Evolutionary conservation across 345 rosid genomes (phyloP).

Genomic region (Eucalyptus viminalis): DNA sequence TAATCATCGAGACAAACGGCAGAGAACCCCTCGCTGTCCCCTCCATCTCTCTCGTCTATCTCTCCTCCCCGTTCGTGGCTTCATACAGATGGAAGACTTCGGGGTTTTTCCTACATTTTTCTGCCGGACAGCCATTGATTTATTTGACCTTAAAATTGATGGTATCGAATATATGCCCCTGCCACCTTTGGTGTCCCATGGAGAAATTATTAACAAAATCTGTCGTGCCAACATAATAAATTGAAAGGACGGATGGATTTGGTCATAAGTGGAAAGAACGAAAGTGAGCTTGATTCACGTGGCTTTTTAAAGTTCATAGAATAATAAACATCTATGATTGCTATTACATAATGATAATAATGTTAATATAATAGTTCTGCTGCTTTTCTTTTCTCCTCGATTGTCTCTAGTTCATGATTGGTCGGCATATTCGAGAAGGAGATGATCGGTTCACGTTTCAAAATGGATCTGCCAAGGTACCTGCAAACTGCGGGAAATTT

Average conservation of each 20-base stretch:
- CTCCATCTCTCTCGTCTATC: not conserved
- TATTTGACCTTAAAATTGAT: not conserved
- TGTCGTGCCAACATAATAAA: too few species aligned
- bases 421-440: not conserved
- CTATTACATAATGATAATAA: too few species aligned
- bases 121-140: too few species aligned
- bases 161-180: not conserved
- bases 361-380: not conserved
- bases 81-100: too few species aligned
- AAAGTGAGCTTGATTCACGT: not conserved
- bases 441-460: not conserved
- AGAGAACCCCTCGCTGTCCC: not conserved
- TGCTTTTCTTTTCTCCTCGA: not conserved
- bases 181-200: not conserved
- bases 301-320: not conserved
- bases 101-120: too few species aligned
- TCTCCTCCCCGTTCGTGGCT: too few species aligned
- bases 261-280: not conserved
- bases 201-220: too few species aligned
- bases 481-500: not conserved
- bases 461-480: not conserved
- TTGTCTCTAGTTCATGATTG: not conserved
- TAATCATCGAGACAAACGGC: conserved; percentile 30
- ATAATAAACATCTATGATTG: not conserved
- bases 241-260: not conserved